These are phyloP conservation scores for Penicillium soppii DNA, from an alignment of 495 filamentous ascomycete species.

Conservation along the genomic window DNA sequence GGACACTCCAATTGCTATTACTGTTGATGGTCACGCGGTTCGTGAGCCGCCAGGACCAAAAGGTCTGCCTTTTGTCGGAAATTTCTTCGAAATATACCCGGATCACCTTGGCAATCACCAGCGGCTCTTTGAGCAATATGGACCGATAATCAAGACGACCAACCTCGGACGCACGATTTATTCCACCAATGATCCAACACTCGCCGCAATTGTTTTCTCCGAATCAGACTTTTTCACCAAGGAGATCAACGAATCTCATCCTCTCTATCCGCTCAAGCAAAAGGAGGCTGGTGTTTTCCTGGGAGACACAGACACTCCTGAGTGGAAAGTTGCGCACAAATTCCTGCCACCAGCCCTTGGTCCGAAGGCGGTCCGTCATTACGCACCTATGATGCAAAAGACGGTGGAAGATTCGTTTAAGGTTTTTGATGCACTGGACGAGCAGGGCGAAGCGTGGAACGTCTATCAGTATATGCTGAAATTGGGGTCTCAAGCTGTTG, in stretches of 20 bases:
- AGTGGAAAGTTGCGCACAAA: slow-evolving; percentile 50
- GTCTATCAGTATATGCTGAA: slow-evolving; percentile 60
- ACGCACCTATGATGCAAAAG: slow-evolving; percentile 51
- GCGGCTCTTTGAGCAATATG: slow-evolving; percentile 52
- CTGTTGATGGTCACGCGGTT: slow-evolving; percentile 39
- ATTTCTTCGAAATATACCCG: slow-evolving; percentile 54
- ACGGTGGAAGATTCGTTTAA: slow-evolving; percentile 39
- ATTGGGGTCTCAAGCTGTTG: slow-evolving; percentile 49
- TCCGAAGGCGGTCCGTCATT: slow-evolving; percentile 55
- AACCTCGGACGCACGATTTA: slow-evolving; percentile 51
- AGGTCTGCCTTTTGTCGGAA: slow-evolving; percentile 50
- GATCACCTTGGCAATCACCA: slow-evolving; percentile 59
- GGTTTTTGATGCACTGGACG: slow-evolving; percentile 53
- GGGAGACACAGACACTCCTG: slow-evolving; percentile 46
- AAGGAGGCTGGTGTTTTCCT: slow-evolving; percentile 48
- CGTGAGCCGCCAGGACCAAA: slow-evolving; percentile 43
- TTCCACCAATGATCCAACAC: slow-evolving; percentile 46
- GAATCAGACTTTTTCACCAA: slow-evolving; percentile 54
- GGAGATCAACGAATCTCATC: slow-evolving; percentile 48
- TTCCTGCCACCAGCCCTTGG: slow-evolving; percentile 52
- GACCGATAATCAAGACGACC: slow-evolving; percentile 52
- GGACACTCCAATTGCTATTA: slow-evolving; percentile 28
- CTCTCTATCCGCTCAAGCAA: slow-evolving; percentile 44
- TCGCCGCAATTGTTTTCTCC: slow-evolving; percentile 37
- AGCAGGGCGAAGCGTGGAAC: slow-evolving; percentile 48